A percentile compares a stretch with the other conserved stretches of the same genome.
phyloP scores from a whole-genome alignment of 805 yeast species.

The Pichia cabralensis region DNA sequence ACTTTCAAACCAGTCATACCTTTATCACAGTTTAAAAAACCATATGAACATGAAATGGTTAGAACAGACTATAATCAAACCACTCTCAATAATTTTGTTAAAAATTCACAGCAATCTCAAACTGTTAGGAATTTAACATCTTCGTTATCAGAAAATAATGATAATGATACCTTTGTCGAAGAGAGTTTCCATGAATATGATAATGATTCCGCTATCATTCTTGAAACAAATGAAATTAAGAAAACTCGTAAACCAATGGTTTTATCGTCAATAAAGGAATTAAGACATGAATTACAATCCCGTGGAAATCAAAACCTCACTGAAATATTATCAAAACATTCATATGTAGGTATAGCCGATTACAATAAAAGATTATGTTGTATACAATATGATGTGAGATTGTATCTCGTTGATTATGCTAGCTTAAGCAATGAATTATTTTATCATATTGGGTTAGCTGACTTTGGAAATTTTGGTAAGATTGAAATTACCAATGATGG shows the following conservation, averaged over 20 bases:
- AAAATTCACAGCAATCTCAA: slow-evolving; percentile 2
- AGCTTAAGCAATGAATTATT: slow-evolving; percentile 57
- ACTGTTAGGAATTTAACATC: neutral
- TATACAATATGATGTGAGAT: slow-evolving; percentile 72
- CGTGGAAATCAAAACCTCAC: slow-evolving; percentile 46
- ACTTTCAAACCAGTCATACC: slow-evolving; percentile 4
- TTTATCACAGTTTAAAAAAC: slow-evolving; percentile 26
- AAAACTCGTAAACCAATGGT: slow-evolving; percentile 7
- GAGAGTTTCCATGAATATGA: too few species aligned
- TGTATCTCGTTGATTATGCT: slow-evolving; percentile 75
- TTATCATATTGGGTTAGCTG: slow-evolving; percentile 70
- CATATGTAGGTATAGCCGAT: slow-evolving; percentile 80
- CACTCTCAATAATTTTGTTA: slow-evolving; percentile 33
- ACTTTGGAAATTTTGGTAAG: slow-evolving; percentile 74
- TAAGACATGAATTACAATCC: slow-evolving; percentile 41
- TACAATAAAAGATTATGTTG: slow-evolving; percentile 58
- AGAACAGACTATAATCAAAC: slow-evolving; percentile 63
- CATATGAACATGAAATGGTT: slow-evolving; percentile 54
- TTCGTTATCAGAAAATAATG: neutral
- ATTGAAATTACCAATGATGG: slow-evolving; percentile 28
- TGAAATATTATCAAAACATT: slow-evolving; percentile 54
- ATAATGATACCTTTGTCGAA: too few species aligned
- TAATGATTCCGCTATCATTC: too few species aligned
- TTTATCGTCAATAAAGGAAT: slow-evolving; percentile 28
- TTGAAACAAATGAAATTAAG: slow-evolving; percentile 1